Conservation (phyloP, 345 rosid species). For the Aquilaria yunnanensis region DNA sequence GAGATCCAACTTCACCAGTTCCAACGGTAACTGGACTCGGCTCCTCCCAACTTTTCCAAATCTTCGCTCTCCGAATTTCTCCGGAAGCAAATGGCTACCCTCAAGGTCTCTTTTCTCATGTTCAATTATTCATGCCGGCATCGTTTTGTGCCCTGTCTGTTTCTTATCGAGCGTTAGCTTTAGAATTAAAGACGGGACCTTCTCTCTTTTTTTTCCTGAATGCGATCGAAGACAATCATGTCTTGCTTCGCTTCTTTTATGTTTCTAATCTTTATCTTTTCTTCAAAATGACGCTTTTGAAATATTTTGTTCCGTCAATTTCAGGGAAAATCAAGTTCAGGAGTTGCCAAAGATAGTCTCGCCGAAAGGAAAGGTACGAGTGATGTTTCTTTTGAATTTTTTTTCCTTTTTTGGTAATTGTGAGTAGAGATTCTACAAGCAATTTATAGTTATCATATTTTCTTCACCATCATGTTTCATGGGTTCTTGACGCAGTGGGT, state of each 20-base stretch:
- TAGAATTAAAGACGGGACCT: not conserved
- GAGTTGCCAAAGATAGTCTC: constrained; percentile 12
- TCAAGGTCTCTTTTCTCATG: no score
- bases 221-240: not conserved
- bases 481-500: constrained; percentile 21
- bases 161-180: not conserved
- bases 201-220: not conserved
- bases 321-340: constrained; percentile 15
- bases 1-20: not conserved
- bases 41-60: no score
- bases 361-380: constrained; percentile 10
- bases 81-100: no score
- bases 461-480: not conserved
- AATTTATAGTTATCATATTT: not conserved
- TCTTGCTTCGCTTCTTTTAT: not conserved
- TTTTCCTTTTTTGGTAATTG: not conserved
- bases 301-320: not conserved
- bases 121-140: no score
- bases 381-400: not conserved
- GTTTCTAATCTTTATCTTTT: not conserved
- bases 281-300: not conserved
- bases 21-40: no score
- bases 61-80: no score
- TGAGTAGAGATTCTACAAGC: not conserved
- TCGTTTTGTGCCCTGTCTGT: not conserved